phyloP scores from a whole-genome alignment of 1,139 yeast genomes.

The Lodderomyces metapsilosis region DNA sequence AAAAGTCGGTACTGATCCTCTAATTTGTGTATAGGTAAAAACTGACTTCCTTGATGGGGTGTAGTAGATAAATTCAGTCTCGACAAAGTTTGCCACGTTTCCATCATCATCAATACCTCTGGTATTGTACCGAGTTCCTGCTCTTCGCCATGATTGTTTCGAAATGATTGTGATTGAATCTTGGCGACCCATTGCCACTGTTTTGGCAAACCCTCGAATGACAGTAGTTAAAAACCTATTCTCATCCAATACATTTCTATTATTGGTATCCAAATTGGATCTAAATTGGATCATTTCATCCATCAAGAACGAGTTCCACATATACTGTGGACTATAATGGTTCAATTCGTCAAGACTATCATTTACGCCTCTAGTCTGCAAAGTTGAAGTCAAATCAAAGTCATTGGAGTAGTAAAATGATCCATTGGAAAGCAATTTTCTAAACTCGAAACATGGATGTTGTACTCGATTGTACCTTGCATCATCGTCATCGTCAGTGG shows the following conservation, averaged over 20 bases:
- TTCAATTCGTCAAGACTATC: conserved; percentile 32
- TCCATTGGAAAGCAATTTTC: conserved; percentile 78
- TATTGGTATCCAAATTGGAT: conserved; percentile 60
- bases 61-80: conserved; percentile 78
- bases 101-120: conserved; percentile 97
- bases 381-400: conserved; percentile 81
- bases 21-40: conserved; percentile 78
- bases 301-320: conserved; percentile 97
- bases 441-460: conserved; percentile 83
- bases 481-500: conserved; percentile 19
- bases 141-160: conserved; percentile 91
- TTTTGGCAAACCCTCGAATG: conserved; percentile 91
- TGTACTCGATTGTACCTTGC: conserved; percentile 35
- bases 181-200: conserved; percentile 49
- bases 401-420: conserved; percentile 90
- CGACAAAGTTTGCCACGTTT: conserved; percentile 93
- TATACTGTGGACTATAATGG: conserved; percentile 74
- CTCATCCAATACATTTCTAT: conserved; percentile 60
- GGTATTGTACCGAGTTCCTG: conserved; percentile 92
- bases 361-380: conserved; percentile 69
- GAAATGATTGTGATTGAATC: conserved; percentile 80
- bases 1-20: conserved; percentile 95
- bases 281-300: conserved; percentile 76
- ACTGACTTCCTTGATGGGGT: conserved; percentile 45
- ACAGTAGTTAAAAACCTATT: conserved; percentile 86